phyloP scores from a whole-genome alignment of 78 protist genomes.

The Isochrysis galbana region DNA sequence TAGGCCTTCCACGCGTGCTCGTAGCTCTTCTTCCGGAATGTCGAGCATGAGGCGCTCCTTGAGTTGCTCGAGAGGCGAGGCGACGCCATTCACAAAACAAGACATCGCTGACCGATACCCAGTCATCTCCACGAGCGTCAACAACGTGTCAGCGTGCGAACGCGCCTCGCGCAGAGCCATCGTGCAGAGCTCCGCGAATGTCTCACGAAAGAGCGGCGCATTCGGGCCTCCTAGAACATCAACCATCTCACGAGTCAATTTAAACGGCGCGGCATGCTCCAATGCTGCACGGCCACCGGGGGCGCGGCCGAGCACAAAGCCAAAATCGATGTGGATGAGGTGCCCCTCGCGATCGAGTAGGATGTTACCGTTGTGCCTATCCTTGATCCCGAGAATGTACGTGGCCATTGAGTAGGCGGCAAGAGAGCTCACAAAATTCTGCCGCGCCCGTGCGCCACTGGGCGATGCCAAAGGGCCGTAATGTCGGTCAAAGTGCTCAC shows the following conservation, averaged over 20 bases:
- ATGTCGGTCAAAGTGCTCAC: background rate
- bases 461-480: background rate
- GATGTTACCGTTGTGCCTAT: constrained; percentile 18
- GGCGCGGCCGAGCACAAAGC: background rate
- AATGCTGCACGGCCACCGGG: background rate
- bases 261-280: background rate
- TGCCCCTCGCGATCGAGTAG: background rate
- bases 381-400: background rate
- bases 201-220: background rate
- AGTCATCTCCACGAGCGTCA: background rate
- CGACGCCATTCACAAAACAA: background rate
- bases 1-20: background rate
- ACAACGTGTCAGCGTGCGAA: background rate
- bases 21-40: background rate
- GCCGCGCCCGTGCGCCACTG: background rate
- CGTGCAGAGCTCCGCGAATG: background rate
- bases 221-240: background rate
- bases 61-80: background rate
- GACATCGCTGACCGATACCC: background rate
- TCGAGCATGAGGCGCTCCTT: background rate
- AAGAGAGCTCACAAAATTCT: background rate
- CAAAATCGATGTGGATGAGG: background rate
- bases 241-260: background rate
- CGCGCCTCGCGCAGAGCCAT: background rate
- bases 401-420: background rate